Conservation (phyloP, 306 rosid genomes). For the Vicia faba region DNA sequence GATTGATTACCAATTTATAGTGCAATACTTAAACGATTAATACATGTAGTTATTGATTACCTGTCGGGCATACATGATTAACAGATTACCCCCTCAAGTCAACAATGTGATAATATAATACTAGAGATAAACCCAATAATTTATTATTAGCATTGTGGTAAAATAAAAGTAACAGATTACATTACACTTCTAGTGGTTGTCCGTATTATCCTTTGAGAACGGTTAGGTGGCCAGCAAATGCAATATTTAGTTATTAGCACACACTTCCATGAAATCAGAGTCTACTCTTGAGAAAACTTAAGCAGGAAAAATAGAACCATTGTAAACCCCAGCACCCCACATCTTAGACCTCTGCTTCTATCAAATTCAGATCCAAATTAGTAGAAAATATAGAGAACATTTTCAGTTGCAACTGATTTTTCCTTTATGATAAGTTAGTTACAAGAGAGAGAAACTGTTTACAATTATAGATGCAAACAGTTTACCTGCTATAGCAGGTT, state of each 20-base stretch:
- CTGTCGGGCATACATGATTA: not conserved
- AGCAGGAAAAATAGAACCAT: not conserved
- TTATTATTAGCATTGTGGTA: not conserved
- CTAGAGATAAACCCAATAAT: not conserved
- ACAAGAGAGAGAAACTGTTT: too few species aligned
- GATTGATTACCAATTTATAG: not conserved
- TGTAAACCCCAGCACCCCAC: not conserved
- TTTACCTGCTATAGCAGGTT: too few species aligned
- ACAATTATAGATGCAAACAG: too few species aligned
- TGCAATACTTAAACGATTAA: not conserved
- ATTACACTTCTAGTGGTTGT: not conserved
- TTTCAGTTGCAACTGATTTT: too few species aligned
- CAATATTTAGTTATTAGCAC: not conserved
- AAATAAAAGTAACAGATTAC: not conserved
- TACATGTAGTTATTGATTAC: not conserved
- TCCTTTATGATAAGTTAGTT: too few species aligned
- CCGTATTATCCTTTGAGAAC: constrained; percentile 15
- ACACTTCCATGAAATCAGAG: not conserved
- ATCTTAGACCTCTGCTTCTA: not conserved
- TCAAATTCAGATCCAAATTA: not conserved
- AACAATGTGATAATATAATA: not conserved
- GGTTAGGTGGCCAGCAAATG: not conserved
- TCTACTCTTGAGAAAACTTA: constrained; percentile 7
- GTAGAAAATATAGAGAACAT: too few species aligned
- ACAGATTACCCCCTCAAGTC: constrained; percentile 1